A percentile compares a stretch with the other conserved stretches of the same genome.
phyloP scores from a whole-genome alignment of 768 basidiomycete species.

The Galerina sulciceps region DNA sequence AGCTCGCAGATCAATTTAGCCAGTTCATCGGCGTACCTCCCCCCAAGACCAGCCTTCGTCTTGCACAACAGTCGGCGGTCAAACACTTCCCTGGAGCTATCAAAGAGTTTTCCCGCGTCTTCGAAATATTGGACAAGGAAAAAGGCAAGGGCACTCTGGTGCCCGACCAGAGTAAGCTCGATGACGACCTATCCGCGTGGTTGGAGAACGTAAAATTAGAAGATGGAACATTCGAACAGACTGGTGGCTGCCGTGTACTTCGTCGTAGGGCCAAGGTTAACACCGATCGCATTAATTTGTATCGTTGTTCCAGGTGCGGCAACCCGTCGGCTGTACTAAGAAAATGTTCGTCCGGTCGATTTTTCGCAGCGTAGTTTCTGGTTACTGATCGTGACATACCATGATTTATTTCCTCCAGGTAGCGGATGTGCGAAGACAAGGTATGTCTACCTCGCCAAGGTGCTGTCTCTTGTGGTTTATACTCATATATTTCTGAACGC shows the following conservation, averaged over 20 bases:
- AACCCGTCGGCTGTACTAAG: conserved; percentile 50
- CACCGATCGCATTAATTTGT: conserved; percentile 53
- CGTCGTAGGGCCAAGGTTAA: conserved; percentile 49
- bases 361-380: neutral
- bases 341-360: conserved; percentile 26
- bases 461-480: neutral
- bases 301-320: conserved; percentile 66
- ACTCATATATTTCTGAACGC: neutral
- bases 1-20: conserved; percentile 56
- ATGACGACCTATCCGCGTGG: conserved; percentile 65
- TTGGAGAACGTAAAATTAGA: conserved; percentile 51
- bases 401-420: conserved; percentile 13
- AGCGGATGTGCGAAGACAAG: conserved; percentile 28
- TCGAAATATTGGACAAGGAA: conserved; percentile 37
- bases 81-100: conserved; percentile 46
- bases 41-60: conserved; percentile 55
- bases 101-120: conserved; percentile 51
- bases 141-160: conserved; percentile 24
- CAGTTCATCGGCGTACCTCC: conserved; percentile 48
- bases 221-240: conserved; percentile 29
- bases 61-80: conserved; percentile 55
- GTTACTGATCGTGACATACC: neutral
- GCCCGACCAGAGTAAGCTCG: conserved; percentile 40
- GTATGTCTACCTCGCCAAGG: neutral
- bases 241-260: conserved; percentile 22